Evolutionary conservation across 345 rosid species (phyloP).

Genomic region (Euphorbia pulcherrima): DNA sequence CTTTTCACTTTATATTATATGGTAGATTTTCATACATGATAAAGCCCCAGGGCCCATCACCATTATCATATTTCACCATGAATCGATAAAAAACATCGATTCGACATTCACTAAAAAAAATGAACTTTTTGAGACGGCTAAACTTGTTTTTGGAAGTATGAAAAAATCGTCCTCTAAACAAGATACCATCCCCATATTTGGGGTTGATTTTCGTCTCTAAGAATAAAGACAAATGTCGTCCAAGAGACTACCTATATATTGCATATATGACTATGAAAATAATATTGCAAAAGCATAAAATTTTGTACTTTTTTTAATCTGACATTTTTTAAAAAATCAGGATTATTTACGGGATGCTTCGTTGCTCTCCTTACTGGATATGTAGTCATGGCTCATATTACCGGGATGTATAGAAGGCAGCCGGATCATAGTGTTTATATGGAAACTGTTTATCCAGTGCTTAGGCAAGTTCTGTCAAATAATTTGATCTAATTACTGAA

Average conservation of each 20-base stretch:
- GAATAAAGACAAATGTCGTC: too few species aligned
- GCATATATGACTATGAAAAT: conserved; percentile 8
- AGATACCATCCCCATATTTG: too few species aligned
- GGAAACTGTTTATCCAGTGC: conserved; percentile 94
- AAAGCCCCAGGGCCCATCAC: conserved; percentile 43
- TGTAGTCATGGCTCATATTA: conserved; percentile 74
- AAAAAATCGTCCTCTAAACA: too few species aligned
- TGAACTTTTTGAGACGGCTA: too few species aligned
- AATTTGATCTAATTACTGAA: conserved; percentile 3
- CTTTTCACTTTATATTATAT: conserved; percentile 33
- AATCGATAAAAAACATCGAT: background rate
- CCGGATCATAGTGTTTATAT: conserved; percentile 61
- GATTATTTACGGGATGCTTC: conserved; percentile 90
- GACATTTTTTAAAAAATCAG: conserved; percentile 37
- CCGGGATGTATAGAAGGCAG: conserved; percentile 70
- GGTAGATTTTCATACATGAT: conserved; percentile 44
- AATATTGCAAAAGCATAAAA: background rate
- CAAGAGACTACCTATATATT: too few species aligned
- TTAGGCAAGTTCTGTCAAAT: conserved; percentile 55
- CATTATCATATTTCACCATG: conserved; percentile 14
- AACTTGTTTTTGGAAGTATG: too few species aligned
- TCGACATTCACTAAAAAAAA: too few species aligned
- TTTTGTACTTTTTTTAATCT: background rate
- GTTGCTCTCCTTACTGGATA: conserved; percentile 84
- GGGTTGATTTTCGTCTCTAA: too few species aligned